A percentile compares a stretch with the other conserved stretches of the same genome.
phyloP scores from a whole-genome alignment of 306 rosid species.

The Quercus glauca region DNA sequence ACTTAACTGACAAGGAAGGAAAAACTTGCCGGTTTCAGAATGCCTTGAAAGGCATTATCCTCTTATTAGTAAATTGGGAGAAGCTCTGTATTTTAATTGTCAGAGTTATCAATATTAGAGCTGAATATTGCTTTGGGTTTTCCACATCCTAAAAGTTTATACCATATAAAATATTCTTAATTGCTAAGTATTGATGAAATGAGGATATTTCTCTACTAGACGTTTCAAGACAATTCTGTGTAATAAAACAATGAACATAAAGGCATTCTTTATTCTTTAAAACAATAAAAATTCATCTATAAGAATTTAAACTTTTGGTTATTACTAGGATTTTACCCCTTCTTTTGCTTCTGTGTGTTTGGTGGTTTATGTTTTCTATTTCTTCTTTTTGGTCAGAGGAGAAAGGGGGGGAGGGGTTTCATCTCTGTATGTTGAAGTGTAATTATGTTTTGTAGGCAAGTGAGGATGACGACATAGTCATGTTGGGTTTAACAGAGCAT shows the following conservation, averaged over 20 bases:
- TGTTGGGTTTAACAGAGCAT: slow-evolving; percentile 16
- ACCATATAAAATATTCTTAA: not conserved
- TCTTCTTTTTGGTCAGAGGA: not conserved
- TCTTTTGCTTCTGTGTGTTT: not conserved
- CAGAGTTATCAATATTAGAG: not conserved
- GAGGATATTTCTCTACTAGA: not conserved
- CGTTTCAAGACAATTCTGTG: not conserved
- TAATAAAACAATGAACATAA: not conserved
- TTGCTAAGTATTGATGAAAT: not conserved
- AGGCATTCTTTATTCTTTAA: not conserved
- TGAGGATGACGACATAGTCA: slow-evolving; percentile 11
- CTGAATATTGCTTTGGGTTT: not conserved
- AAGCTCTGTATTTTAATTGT: not conserved
- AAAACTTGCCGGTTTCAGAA: too few species aligned
- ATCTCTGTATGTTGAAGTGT: slow-evolving; percentile 5
- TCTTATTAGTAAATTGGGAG: not conserved
- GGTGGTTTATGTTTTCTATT: not conserved
- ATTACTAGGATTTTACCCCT: not conserved
- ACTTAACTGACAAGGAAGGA: too few species aligned
- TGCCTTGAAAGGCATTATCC: too few species aligned
- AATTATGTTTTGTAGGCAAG: slow-evolving; percentile 21
- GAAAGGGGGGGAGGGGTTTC: not conserved
- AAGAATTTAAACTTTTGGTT: not conserved
- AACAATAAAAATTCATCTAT: not conserved
- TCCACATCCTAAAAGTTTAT: not conserved